Evolutionary conservation across 1,284 basidiomycete species (phyloP), one percentile per base, ranked within the genome.

Genomic region (Cryptococcus depauperatus): DNA sequence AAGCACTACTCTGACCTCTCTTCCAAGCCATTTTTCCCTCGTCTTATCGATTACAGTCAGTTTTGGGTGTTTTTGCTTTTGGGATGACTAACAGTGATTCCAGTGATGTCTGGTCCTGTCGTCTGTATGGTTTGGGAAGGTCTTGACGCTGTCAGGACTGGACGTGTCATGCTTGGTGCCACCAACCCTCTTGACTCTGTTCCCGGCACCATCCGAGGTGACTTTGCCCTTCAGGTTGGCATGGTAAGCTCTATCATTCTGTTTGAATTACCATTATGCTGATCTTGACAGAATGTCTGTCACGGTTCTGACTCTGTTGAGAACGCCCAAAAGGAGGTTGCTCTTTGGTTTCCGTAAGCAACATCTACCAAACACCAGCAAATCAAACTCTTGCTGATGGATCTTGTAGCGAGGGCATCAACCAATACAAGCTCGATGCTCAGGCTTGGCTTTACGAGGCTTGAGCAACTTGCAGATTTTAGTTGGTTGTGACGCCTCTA

Each of bases 111-210:
- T 54, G 93, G 93, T 55, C 93, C 93, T 61, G 93, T 99, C 60
- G 84, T 95, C 64, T 87, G 80, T 66, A 95, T 96, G 82, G 93
- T 93, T 64, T 96, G 90, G 81, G 80, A 96, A 76, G 93, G 93
- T 61, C 83, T 92, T 64, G 89, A 95, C 69, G 89, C 88, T 58
- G 90, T 95, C 77, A 93, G 93, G 66, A 90, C 86, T 54, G 91
- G 91, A 61, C 89, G 91, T 74, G 79, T 73, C 70, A 90, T 97
- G 82, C 85, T 98, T 62, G 91, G 93, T 69, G 83, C 90, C 40
- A 97, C 95, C 69, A 96, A 98, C 83, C 95, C 93, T 50, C 81
- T 97, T 53, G 79, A 79, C 43, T 96, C 92, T 54, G 76, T 80
- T 54, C 80, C 88, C 57, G 90, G 56, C 23, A 85, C 86, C 56